Base-by-base conservation (phyloP, 1,284 basidiomycete species). In the Apiotrichum gracile region DNA sequence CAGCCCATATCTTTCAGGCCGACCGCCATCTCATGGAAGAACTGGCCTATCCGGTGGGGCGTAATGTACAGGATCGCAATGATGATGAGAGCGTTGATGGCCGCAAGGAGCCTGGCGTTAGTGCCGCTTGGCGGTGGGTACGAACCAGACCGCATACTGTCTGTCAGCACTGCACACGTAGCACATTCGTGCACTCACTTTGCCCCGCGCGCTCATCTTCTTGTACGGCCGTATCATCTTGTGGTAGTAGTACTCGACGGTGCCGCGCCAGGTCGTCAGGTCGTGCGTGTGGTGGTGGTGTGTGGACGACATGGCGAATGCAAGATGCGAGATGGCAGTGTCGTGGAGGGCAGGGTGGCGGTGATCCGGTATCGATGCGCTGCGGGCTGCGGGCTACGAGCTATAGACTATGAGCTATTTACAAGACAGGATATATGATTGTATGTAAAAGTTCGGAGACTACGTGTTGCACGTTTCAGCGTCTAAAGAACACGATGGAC, bases 1-100 rank as follows among this genome's bases (percentile, higher is more conserved):
- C 58, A 57, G 1, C 72, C 73, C 61, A 73, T 63, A 19, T 48
- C 63, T 3, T 62, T 56, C 25, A 76, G 45, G 25, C 52, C 54
- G 2, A 64, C 25, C 0, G 66, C 68, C 13, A 74, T 42, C 21
- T 55, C 41, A 47, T 72, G 72, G 60, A 76, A 69, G 62, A 64
- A 72, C 22, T 59, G 52, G 6, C 64, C 69, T 40, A 76, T 74
- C 2, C 67, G 51, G 19, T 58, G 56, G 0, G 73, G 72, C 1
- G 70, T 72, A 52, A 74, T 69, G 47, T 70, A 62, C 27, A 70
- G 52, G 26, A 74, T 51, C 22, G 61, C 39, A 1, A 54, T 51
- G 19, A 74, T 40, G 22, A 64, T 40, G 37, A 63, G 42, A 21
- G 68, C 31, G 47, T 71, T n/a, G 22, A 46, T 3, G 14, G 7